Evolutionary conservation across 129 eudicot species (phyloP).

Genomic region (Arctium lappa): DNA sequence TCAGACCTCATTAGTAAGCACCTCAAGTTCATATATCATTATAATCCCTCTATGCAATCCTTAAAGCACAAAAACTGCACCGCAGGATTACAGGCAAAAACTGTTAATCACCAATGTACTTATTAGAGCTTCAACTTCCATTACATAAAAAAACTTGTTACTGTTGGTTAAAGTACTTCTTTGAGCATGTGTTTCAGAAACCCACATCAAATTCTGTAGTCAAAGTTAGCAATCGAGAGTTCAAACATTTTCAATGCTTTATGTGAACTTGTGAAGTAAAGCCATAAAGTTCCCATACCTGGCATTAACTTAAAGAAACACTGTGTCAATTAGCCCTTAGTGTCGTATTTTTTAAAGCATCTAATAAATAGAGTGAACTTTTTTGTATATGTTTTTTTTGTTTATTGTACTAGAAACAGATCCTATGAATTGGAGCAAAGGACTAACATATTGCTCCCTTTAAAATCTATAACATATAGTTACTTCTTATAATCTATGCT

Average conservation of each 20-base stretch:
- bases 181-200: background rate
- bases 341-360: background rate
- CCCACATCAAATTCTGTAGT: background rate
- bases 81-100: no score
- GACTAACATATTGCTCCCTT: background rate
- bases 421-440: background rate
- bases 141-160: background rate
- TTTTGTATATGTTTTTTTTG: background rate
- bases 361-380: background rate
- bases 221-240: background rate
- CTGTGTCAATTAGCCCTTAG: background rate
- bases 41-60: background rate
- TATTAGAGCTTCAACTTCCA: background rate
- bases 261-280: no score
- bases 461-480: background rate
- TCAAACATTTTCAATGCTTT: background rate
- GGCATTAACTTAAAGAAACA: background rate
- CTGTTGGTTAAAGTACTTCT: background rate
- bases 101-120: background rate
- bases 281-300: background rate
- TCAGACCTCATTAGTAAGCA: no score
- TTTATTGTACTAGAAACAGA: background rate
- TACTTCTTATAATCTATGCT: background rate
- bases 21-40: background rate
- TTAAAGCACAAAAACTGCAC: background rate